These are phyloP conservation scores for Anacardium occidentale DNA, from an alignment of 345 rosid genomes.

Conservation along the genomic window DNA sequence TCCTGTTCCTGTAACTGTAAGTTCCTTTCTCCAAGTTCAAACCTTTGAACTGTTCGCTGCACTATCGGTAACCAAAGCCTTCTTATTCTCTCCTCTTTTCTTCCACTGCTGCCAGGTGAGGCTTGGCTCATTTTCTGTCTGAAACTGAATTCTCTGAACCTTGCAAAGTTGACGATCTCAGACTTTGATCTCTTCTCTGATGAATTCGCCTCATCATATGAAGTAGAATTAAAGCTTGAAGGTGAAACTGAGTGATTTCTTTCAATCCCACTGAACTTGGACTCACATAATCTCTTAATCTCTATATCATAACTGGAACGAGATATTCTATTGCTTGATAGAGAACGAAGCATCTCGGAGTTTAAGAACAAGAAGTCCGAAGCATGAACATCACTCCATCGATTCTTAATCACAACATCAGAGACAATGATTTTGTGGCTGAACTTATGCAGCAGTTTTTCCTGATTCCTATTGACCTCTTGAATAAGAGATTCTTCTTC, in stretches of 20 bases:
- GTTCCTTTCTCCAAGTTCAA: conserved; percentile 31
- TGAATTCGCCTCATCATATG: conserved; percentile 14
- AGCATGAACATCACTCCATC: conserved; percentile 54
- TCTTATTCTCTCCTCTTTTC: conserved; percentile 37
- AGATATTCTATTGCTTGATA: conserved; percentile 32
- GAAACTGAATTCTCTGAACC: conserved; percentile 22
- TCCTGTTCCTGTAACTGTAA: background rate
- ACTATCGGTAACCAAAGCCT: conserved; percentile 48
- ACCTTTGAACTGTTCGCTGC: conserved; percentile 41
- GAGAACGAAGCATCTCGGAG: conserved; percentile 38
- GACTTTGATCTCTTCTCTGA: conserved; percentile 47
- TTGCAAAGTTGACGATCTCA: conserved; percentile 41
- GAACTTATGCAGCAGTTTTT: conserved; percentile 35
- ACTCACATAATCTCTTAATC: conserved; percentile 34
- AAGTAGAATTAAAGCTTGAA: conserved; percentile 16
- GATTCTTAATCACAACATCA: conserved; percentile 36
- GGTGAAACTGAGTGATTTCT: conserved; percentile 23
- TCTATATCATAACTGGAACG: conserved; percentile 23
- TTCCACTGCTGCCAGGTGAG: background rate
- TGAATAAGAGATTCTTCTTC: conserved; percentile 21
- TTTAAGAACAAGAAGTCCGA: conserved; percentile 47
- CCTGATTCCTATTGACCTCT: conserved; percentile 12
- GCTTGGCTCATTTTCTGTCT: conserved; percentile 16
- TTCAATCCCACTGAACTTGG: conserved; percentile 19
- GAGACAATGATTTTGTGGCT: conserved; percentile 47